Percentiles rank a stretch among this genome's conserved stretches.
Evolutionary conservation across 108 stramenopile species (phyloP).

Genomic region (Nannochloropsis gaditana): DNA sequence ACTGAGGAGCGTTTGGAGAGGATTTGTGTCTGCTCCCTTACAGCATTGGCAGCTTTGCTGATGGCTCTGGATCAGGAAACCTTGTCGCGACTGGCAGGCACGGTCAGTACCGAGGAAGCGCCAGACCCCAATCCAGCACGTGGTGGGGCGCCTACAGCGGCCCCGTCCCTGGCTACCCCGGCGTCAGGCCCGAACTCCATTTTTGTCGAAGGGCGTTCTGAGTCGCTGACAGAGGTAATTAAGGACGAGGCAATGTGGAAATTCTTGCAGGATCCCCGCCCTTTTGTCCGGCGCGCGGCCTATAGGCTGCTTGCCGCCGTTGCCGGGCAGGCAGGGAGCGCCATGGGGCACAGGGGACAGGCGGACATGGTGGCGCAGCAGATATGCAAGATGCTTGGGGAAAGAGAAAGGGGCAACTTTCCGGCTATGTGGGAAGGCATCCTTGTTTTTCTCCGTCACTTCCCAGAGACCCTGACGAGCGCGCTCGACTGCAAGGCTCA

Average conservation of each 20-base stretch:
- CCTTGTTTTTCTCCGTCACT: not conserved
- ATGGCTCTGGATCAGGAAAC: not conserved
- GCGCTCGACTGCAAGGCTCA: not conserved
- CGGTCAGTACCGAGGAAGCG: not conserved
- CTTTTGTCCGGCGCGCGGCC: not conserved
- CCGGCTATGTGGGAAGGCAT: not conserved
- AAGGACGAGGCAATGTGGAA: not conserved
- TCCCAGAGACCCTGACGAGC: not conserved
- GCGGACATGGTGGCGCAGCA: conserved; percentile 19
- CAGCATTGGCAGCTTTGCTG: not conserved
- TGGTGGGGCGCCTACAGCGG: not conserved
- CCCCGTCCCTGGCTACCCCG: not conserved
- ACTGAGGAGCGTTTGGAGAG: conserved; percentile 10
- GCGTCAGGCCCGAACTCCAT: not conserved
- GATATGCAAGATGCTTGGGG: not conserved
- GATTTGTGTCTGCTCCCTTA: not conserved
- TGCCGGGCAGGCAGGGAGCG: not conserved
- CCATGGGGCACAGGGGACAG: not conserved
- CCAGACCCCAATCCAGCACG: not conserved
- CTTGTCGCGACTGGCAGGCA: not conserved
- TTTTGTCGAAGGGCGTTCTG: not conserved
- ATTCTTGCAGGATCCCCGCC: not conserved
- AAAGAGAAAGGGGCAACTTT: not conserved
- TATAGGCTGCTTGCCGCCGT: not conserved
- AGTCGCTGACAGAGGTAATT: not conserved